Base-by-base conservation (phyloP, 1,139 yeast species). In the Yamadazyma aaseri region DNA sequence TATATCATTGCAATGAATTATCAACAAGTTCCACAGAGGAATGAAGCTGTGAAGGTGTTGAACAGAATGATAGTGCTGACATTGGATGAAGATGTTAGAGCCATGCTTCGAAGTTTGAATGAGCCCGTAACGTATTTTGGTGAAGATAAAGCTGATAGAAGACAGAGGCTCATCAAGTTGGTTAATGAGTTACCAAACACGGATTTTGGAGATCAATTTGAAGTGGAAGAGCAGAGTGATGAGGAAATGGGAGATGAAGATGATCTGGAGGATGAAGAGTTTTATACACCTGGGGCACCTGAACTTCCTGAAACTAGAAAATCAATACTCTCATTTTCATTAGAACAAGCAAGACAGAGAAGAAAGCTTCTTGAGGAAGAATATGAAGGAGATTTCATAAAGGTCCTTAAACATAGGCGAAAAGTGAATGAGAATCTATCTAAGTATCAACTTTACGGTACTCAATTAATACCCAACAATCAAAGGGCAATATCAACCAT, bases 241-340 rank as follows among this genome's bases (percentile, higher is more conserved):
- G 31, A 26, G 74, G 20, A 90, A 81, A 37, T 90, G 82, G 43
- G 85, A 81, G 52, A 86, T 76, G 43, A 85, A 81, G 52, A 86
- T 76, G 52, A 85, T 94, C 32, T 92, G 61, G 63, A 13, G 71
- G 84, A 84, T 15, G 94, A 83, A 39, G 95, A 86, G 40, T 87
- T 84, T 51, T 87, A 81, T 51, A 87, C 96, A 0, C 95, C 95
- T 0, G 96, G 95, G 0, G 57, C 75, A 1, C 60, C 63, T 5
- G 74, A 69, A n/a, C 57, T 89, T 13, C 59, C 72, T n/a, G 61
- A 66, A 1, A 70, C 79, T 0, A 68, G 97, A 33, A 55, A 61
- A 26, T 42, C 47, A 2, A 68, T 90, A 0, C 71, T 87, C 1
- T 42, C 58, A 2, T 60, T 54, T 38, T 81, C 95, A 0, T 47